A percentile compares a stretch with the other conserved stretches of the same genome.
phyloP scores from a whole-genome alignment of 257 asterid species.

The Solanum appendiculatum region DNA sequence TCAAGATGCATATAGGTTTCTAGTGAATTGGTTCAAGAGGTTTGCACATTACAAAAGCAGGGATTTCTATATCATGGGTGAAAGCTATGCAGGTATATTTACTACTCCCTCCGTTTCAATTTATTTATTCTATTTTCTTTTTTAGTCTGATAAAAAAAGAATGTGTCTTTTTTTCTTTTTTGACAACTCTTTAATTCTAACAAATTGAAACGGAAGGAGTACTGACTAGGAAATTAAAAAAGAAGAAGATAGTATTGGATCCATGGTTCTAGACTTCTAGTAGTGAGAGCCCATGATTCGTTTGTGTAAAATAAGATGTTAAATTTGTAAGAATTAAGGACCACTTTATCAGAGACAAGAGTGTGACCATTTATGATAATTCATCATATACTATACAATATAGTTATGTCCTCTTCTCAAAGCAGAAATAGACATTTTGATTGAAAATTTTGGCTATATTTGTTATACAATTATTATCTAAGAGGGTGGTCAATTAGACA shows the following conservation, averaged over 20 bases:
- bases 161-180: background rate
- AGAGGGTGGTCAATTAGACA: background rate
- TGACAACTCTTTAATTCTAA: background rate
- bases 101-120: background rate
- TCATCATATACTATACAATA: background rate
- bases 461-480: background rate
- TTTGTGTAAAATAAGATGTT: background rate
- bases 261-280: background rate
- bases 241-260: background rate
- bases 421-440: background rate
- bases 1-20: constrained; percentile 21
- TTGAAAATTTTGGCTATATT: background rate
- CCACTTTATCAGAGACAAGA: background rate
- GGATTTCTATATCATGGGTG: constrained; percentile 27
- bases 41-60: constrained; percentile 23
- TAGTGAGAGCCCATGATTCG: background rate
- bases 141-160: background rate
- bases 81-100: constrained; percentile 37
- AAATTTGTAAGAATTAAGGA: background rate
- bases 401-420: background rate
- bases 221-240: background rate
- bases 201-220: background rate
- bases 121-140: background rate
- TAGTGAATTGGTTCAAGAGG: constrained; percentile 31
- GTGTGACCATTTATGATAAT: background rate